Evolutionary conservation across 352 stramenopile genomes (phyloP).

Genomic region (Globisporangium nunn): DNA sequence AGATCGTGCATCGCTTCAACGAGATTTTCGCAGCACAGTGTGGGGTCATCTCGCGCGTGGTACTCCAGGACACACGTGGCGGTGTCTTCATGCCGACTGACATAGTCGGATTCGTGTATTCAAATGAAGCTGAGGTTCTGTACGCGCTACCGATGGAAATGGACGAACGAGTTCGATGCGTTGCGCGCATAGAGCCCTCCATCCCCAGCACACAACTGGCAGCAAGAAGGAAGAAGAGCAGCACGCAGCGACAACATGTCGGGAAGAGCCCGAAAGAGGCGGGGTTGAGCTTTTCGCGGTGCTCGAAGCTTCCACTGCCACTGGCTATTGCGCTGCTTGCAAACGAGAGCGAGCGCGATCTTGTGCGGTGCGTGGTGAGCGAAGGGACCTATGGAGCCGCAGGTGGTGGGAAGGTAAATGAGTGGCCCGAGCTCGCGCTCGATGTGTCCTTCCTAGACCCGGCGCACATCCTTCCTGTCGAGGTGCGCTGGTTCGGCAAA

Average conservation of each 20-base stretch:
- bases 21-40: slow-evolving; percentile 31
- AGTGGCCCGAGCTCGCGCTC: slow-evolving; percentile 56
- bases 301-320: slow-evolving; percentile 49
- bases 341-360: slow-evolving; percentile 54
- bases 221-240: not conserved
- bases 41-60: slow-evolving; percentile 26
- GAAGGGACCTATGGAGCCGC: slow-evolving; percentile 13
- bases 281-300: slow-evolving; percentile 16
- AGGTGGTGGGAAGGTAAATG: slow-evolving; percentile 12
- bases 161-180: slow-evolving; percentile 14
- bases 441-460: slow-evolving; percentile 48
- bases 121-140: slow-evolving; percentile 17
- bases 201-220: no score
- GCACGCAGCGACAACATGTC: not conserved
- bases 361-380: slow-evolving; percentile 30
- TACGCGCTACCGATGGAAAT: slow-evolving; percentile 17
- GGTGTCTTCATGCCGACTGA: slow-evolving; percentile 43
- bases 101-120: slow-evolving; percentile 30
- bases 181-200: slow-evolving; percentile 14
- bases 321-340: slow-evolving; percentile 51
- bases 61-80: slow-evolving; percentile 50
- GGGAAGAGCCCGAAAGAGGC: not conserved
- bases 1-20: slow-evolving; percentile 58
- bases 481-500: slow-evolving; percentile 44
- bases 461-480: slow-evolving; percentile 36